Conservation (phyloP, 2,329 filamentous ascomycete genomes). For the Pezicula radicicola region DNA sequence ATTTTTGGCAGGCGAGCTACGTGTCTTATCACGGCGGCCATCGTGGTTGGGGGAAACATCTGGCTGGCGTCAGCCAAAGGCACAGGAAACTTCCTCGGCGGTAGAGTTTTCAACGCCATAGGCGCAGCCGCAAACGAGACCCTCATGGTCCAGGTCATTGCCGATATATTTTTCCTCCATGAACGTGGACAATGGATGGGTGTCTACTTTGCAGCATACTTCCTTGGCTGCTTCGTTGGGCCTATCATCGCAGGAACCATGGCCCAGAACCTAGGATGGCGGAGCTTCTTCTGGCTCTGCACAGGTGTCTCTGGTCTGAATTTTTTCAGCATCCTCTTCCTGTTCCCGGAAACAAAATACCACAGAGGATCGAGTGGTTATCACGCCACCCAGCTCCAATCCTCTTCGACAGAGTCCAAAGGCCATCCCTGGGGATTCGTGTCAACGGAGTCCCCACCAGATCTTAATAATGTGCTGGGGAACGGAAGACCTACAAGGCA, state of each 20-base stretch:
- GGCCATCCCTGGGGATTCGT: too few species aligned
- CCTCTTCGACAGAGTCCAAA: too few species aligned
- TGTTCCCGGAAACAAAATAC: slow-evolving; percentile 41
- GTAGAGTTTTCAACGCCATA: slow-evolving; percentile 45
- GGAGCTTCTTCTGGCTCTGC: slow-evolving; percentile 44
- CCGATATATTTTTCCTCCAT: slow-evolving; percentile 41
- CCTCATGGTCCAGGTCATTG: slow-evolving; percentile 56
- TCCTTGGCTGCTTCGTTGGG: slow-evolving; percentile 15
- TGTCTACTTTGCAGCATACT: slow-evolving; percentile 31
- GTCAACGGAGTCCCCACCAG: too few species aligned
- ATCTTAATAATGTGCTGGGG: too few species aligned
- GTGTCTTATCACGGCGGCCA: slow-evolving; percentile 35
- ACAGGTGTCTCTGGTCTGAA: slow-evolving; percentile 35
- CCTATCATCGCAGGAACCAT: slow-evolving; percentile 29
- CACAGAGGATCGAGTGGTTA: too few species aligned
- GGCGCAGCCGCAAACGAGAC: slow-evolving; percentile 59
- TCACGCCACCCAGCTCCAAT: too few species aligned
- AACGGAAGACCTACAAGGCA: slow-evolving; percentile 33
- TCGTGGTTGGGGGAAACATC: slow-evolving; percentile 37
- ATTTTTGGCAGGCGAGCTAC: slow-evolving; percentile 40
- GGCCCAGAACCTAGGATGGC: slow-evolving; percentile 13
- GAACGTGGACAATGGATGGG: slow-evolving; percentile 26
- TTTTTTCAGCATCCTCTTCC: slow-evolving; percentile 34
- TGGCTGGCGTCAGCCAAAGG: slow-evolving; percentile 50
- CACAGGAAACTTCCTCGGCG: slow-evolving; percentile 59